Conservation (phyloP, 2,329 filamentous ascomycete species). For the Atkinsonella texensis region DNA sequence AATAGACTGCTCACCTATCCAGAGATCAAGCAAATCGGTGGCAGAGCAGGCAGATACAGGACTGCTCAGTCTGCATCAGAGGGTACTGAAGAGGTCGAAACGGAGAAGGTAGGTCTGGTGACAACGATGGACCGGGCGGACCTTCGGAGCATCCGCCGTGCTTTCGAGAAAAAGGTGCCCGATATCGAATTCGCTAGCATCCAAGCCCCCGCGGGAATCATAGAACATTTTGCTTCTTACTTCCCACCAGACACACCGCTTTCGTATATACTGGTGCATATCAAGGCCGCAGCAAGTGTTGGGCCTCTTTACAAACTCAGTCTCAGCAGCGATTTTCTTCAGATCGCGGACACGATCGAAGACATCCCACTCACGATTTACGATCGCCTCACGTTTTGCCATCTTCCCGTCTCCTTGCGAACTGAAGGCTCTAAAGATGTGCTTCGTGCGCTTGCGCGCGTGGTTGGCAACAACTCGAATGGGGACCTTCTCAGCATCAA, state of each 20-base stretch:
- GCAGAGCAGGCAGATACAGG: constrained; percentile 77
- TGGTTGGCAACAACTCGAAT: constrained; percentile 53
- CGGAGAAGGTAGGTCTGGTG: constrained; percentile 55
- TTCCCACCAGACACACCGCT: constrained; percentile 75
- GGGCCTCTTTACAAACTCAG: constrained; percentile 57
- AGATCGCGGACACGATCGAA: constrained; percentile 65
- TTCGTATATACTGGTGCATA: constrained; percentile 65
- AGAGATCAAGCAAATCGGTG: constrained; percentile 90
- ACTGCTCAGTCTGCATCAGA: constrained; percentile 35
- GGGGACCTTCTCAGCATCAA: constrained; percentile 62
- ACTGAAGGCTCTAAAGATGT: constrained; percentile 35
- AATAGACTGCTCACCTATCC: constrained; percentile 52
- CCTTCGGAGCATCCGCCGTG: constrained; percentile 45
- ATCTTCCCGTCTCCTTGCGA: constrained; percentile 52
- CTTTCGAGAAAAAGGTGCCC: constrained; percentile 51
- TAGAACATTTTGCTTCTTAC: constrained; percentile 68
- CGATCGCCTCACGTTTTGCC: constrained; percentile 66
- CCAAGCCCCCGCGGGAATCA: constrained; percentile 54
- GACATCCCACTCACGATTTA: constrained; percentile 53
- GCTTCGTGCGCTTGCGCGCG: constrained; percentile 52
- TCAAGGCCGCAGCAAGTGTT: constrained; percentile 56
- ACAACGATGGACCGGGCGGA: constrained; percentile 67
- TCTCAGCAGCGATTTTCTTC: constrained; percentile 44
- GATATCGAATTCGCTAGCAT: constrained; percentile 63
- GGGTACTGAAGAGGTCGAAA: constrained; percentile 6